Conservation (phyloP, 1,284 basidiomycete genomes). For the Microbotryum intermedium region DNA sequence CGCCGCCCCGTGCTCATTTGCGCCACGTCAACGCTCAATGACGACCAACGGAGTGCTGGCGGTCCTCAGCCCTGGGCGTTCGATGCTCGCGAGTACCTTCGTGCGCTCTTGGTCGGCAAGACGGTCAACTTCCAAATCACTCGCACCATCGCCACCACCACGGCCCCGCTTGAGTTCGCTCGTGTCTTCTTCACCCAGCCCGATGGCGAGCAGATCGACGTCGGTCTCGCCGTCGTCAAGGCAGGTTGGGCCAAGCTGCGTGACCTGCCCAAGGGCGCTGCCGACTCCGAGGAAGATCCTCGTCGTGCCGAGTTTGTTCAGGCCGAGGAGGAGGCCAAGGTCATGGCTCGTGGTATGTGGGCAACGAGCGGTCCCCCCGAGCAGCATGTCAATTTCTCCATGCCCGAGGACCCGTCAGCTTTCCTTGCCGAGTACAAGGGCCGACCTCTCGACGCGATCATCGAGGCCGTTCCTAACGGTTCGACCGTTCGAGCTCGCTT, state of each 20-base stretch:
- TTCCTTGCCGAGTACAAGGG: conserved; percentile 90
- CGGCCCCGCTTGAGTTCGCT: conserved; percentile 64
- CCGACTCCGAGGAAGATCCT: conserved; percentile 44
- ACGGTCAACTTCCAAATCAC: conserved; percentile 69
- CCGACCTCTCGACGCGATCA: conserved; percentile 75
- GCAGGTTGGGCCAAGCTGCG: conserved; percentile 88
- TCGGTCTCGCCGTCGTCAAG: conserved; percentile 68
- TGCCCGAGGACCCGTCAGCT: conserved; percentile 79
- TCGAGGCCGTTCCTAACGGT: conserved; percentile 91
- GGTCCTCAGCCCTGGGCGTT: conserved; percentile 71
- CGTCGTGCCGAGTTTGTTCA: conserved; percentile 26
- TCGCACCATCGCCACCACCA: conserved; percentile 61
- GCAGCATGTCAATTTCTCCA: conserved; percentile 64
- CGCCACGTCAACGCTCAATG: background rate
- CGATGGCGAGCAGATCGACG: conserved; percentile 44
- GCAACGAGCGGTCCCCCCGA: background rate
- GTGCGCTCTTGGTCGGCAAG: conserved; percentile 76
- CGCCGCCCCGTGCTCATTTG: background rate
- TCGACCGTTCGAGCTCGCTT: conserved; percentile 81
- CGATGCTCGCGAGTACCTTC: conserved; percentile 84
- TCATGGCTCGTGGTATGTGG: conserved; percentile 55
- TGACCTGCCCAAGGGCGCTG: conserved; percentile 61
- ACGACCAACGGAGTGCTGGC: background rate
- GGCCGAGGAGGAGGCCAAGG: conserved; percentile 69
- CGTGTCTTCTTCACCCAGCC: conserved; percentile 51